Conservation (phyloP, 164 flowering plant genomes). For the Tinospora cordifolia region DNA sequence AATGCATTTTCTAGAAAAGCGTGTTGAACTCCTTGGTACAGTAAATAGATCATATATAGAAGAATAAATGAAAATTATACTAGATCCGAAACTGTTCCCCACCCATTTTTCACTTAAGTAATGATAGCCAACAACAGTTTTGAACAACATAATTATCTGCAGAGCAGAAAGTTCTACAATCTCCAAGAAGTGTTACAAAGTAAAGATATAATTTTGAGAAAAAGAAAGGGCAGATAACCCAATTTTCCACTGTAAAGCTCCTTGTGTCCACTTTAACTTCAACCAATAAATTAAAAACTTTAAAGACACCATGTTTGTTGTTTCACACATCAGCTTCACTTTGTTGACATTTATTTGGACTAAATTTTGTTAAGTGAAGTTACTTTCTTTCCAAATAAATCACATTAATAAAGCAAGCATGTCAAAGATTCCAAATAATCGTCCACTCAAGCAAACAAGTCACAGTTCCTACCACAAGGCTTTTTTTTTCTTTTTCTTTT, state of each 20-base stretch:
- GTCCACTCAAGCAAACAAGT: not conserved
- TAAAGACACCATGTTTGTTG: not conserved
- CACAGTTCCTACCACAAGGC: not conserved
- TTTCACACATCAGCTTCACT: too few relatives aligned
- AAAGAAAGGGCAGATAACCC: not conserved
- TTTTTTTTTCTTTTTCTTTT: not conserved
- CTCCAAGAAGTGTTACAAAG: not conserved
- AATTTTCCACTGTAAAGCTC: not conserved
- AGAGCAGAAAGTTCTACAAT: not conserved
- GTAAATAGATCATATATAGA: too few relatives aligned
- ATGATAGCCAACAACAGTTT: not conserved
- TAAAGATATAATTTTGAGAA: not conserved
- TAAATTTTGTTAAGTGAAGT: not conserved
- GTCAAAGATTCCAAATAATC: not conserved
- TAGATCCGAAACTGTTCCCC: not conserved
- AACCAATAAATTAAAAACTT: not conserved
- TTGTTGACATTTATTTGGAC: too few relatives aligned
- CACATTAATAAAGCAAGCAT: not conserved
- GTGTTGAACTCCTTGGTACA: too few relatives aligned
- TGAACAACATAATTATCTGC: not conserved
- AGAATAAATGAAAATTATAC: too few relatives aligned
- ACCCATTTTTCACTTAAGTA: not conserved
- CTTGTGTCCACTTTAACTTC: not conserved
- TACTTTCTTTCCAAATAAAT: not conserved
- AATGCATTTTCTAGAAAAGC: too few relatives aligned